phyloP scores from a whole-genome alignment of 768 basidiomycete species.

The Phaeotremella skinneri region DNA sequence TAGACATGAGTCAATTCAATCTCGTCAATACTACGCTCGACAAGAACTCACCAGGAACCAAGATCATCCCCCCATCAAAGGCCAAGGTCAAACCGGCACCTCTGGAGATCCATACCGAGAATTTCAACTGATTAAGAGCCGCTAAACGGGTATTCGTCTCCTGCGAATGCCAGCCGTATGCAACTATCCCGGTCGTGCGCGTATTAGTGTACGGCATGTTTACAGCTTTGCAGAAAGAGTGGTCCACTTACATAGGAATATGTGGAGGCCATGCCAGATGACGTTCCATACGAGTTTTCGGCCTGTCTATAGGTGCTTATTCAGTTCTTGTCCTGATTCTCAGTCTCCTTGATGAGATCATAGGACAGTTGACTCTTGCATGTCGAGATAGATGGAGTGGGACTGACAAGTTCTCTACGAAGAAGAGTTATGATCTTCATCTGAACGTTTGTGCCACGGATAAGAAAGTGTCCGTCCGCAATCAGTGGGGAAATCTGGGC shows the following conservation, averaged over 20 bases:
- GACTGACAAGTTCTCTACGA: conserved; percentile 15
- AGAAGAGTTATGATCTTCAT: conserved; percentile 8
- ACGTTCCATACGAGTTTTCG: conserved; percentile 43
- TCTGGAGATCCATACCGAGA: conserved; percentile 84
- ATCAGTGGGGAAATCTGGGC: no score
- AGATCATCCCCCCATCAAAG: conserved; percentile 78
- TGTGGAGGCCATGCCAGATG: conserved; percentile 71
- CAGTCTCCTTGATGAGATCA: neutral
- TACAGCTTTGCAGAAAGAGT: neutral
- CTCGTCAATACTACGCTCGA: neutral
- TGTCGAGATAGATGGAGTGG: neutral
- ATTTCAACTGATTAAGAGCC: conserved; percentile 73
- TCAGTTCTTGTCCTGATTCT: conserved; percentile 5
- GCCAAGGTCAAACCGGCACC: conserved; percentile 89
- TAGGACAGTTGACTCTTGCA: neutral
- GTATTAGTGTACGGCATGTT: neutral
- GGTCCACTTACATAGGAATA: conserved; percentile 57
- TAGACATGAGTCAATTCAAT: neutral
- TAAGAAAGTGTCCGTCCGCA: no score
- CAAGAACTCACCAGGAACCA: conserved; percentile 62
- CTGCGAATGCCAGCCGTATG: conserved; percentile 83
- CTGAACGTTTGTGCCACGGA: conserved; percentile 1
- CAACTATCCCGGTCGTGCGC: conserved; percentile 51
- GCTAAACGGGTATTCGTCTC: conserved; percentile 63
- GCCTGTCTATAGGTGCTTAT: conserved; percentile 22